phyloP scores from a whole-genome alignment of 108 stramenopile genomes.

The Pseudonitzschia multiseries region DNA sequence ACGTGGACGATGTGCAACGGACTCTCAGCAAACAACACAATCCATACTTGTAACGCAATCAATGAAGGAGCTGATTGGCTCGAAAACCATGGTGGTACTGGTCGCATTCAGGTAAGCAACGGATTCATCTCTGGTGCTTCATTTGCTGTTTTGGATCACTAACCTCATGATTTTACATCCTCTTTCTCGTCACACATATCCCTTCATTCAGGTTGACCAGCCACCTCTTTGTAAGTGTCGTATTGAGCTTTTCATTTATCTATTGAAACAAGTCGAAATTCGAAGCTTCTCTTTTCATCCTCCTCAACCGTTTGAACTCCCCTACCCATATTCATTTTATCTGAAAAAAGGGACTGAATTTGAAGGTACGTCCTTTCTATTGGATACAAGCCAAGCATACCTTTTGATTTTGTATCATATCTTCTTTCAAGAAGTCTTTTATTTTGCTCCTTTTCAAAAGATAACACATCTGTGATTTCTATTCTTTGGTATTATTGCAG shows the following conservation, averaged over 20 bases:
- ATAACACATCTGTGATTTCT: not conserved
- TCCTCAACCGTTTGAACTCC: not conserved
- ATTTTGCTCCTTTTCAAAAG: not conserved
- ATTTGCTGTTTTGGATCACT: not conserved
- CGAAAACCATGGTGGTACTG: slow-evolving; percentile 50
- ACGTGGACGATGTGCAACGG: slow-evolving; percentile 74
- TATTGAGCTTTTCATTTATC: too few species aligned
- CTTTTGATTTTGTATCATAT: not conserved
- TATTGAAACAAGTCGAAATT: too few species aligned
- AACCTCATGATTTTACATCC: not conserved
- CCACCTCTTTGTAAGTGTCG: slow-evolving; percentile 41
- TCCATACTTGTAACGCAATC: slow-evolving; percentile 67
- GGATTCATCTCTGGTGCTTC: not conserved
- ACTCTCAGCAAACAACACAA: slow-evolving; percentile 43
- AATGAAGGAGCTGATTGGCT: slow-evolving; percentile 42
- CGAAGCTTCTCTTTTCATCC: not conserved
- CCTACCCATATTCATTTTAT: not conserved
- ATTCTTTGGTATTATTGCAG: not conserved
- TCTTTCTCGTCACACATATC: not conserved
- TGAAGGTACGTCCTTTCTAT: slow-evolving; percentile 10
- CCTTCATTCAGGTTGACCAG: slow-evolving; percentile 35
- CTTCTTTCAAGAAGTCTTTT: not conserved
- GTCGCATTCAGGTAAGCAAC: slow-evolving; percentile 35
- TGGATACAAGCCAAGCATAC: not conserved
- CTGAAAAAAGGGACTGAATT: slow-evolving; percentile 30